phyloP scores from a whole-genome alignment of 2,329 filamentous ascomycete species.

The Diaporthe citrichinensis region DNA sequence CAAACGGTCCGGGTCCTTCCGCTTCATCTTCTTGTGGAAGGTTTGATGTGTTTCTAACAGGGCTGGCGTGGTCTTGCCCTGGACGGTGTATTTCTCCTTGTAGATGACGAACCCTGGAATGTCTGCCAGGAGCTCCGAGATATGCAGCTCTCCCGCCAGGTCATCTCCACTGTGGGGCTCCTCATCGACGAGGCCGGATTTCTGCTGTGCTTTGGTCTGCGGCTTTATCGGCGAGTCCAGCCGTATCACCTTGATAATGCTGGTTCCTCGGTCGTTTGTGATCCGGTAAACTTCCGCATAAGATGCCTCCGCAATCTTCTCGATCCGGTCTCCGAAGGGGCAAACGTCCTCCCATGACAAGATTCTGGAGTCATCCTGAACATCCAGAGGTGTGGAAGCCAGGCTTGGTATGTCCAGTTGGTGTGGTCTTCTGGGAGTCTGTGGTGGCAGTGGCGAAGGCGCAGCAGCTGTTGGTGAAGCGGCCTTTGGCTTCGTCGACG shows the following conservation, averaged over 20 bases:
- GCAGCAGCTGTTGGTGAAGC: background rate
- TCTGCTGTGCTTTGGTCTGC: conserved; percentile 69
- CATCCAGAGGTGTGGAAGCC: background rate
- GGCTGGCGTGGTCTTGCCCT: conserved; percentile 66
- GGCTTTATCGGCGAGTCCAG: conserved; percentile 70
- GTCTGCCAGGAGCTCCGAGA: conserved; percentile 75
- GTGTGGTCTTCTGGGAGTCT: conserved; percentile 28
- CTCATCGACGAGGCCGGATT: conserved; percentile 69
- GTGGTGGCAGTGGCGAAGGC: conserved; percentile 16
- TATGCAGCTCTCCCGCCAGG: conserved; percentile 71
- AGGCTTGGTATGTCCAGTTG: background rate
- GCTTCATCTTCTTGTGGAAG: conserved; percentile 68
- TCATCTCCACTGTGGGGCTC: conserved; percentile 69
- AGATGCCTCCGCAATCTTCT: conserved; percentile 77
- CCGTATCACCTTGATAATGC: conserved; percentile 76
- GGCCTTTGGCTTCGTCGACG: background rate
- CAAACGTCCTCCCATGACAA: conserved; percentile 72
- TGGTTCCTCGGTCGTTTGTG: conserved; percentile 70
- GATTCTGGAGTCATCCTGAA: conserved; percentile 45
- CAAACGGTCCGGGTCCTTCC: conserved; percentile 67
- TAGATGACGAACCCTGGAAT: conserved; percentile 76
- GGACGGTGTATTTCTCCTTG: conserved; percentile 74
- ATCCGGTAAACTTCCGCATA: conserved; percentile 77
- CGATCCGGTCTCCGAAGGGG: conserved; percentile 64
- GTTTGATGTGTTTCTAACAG: conserved; percentile 72